These are phyloP conservation scores for Liriodendron chinense DNA, from an alignment of 164 flowering plant species.

Conservation along the genomic window DNA sequence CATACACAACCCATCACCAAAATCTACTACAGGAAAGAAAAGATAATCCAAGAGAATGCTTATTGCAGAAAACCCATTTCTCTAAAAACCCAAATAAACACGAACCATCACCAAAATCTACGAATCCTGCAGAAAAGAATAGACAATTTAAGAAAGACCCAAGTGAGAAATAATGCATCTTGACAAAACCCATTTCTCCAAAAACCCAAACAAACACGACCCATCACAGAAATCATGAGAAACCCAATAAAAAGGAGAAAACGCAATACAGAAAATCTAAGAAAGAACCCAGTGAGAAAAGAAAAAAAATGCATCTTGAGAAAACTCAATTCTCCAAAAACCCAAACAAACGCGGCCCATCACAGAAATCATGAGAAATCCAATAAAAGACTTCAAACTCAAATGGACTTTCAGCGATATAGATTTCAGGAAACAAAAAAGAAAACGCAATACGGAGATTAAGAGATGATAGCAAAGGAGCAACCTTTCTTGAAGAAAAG, in stretches of 20 bases:
- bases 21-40: neutral
- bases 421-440: neutral
- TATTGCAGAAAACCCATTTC: neutral
- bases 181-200: neutral
- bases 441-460: neutral
- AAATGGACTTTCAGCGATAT: neutral
- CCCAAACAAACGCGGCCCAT: neutral
- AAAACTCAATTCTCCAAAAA: neutral
- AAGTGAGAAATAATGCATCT: neutral
- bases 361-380: neutral
- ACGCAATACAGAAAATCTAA: neutral
- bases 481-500: constrained; percentile 69
- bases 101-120: neutral
- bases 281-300: neutral
- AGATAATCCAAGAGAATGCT: neutral
- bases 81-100: neutral
- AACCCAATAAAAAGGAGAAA: neutral
- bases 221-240: neutral
- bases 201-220: neutral
- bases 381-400: neutral
- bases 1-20: neutral
- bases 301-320: neutral
- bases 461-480: neutral
- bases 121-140: neutral
- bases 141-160: neutral